A percentile compares a stretch with the other conserved stretches of the same genome.
Evolutionary conservation across 1,284 basidiomycete genomes (phyloP).

Genomic region (Trametes polyzona): DNA sequence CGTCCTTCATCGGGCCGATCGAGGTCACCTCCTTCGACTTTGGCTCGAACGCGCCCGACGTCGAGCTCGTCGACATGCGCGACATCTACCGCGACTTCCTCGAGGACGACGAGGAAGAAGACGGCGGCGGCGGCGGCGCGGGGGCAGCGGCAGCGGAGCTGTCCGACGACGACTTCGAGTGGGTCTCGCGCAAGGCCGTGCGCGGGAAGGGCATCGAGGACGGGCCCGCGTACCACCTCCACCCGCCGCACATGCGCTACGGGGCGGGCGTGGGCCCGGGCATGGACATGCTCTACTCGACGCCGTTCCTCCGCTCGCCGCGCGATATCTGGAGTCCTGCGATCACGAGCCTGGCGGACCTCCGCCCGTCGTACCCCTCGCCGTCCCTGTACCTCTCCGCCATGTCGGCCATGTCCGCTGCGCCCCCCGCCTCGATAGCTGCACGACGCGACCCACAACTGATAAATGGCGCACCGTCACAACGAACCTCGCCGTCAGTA

Average conservation of each 20-base stretch:
- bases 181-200: conserved; percentile 71
- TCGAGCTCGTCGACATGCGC: conserved; percentile 89
- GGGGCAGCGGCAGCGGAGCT: conserved; percentile 43
- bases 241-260: conserved; percentile 74
- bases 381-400: conserved; percentile 37
- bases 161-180: conserved; percentile 62
- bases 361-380: conserved; percentile 35
- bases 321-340: conserved; percentile 55
- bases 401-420: conserved; percentile 27
- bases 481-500: neutral
- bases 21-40: conserved; percentile 87
- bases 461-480: conserved; percentile 9
- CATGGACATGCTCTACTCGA: conserved; percentile 59
- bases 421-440: conserved; percentile 18
- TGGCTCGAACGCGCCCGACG: conserved; percentile 81
- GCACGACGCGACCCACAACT: conserved; percentile 10
- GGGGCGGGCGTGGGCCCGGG: conserved; percentile 49
- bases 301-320: conserved; percentile 50
- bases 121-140: conserved; percentile 31
- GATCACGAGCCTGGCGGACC: conserved; percentile 37
- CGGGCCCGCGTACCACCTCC: conserved; percentile 63
- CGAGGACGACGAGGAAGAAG: conserved; percentile 71
- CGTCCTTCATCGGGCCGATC: conserved; percentile 94
- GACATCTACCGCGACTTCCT: conserved; percentile 95
- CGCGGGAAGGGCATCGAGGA: conserved; percentile 55